A percentile compares a stretch with the other conserved stretches of the same genome.
These are phyloP conservation scores for Lolium rigidum DNA, from an alignment of 176 grass and related monocot genomes.

Conservation along the genomic window DNA sequence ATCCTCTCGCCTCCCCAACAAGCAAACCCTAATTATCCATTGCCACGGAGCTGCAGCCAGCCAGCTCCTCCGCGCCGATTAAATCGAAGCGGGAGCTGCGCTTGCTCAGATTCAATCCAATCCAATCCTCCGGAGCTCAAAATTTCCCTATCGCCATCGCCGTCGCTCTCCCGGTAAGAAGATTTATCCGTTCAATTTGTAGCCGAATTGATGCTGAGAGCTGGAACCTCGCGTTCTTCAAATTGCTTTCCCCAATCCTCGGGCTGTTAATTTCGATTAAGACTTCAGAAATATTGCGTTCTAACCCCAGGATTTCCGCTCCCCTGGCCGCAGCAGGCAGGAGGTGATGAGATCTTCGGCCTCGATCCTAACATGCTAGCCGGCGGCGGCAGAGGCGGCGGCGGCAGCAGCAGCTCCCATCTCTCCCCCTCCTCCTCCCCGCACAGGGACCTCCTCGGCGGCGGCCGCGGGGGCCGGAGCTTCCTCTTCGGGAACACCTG, in stretches of 20 bases:
- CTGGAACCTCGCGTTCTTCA: not conserved
- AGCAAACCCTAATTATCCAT: constrained; percentile 52
- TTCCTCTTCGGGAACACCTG: constrained; percentile 85
- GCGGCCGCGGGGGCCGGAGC: constrained; percentile 52
- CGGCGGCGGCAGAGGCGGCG: constrained; percentile 12
- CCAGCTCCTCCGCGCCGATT: not conserved
- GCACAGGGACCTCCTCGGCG: constrained; percentile 48
- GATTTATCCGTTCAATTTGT: not conserved
- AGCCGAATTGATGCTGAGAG: not conserved
- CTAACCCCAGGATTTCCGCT: not conserved
- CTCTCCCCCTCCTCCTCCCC: constrained; percentile 64
- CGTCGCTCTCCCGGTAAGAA: constrained; percentile 37
- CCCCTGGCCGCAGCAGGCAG: constrained; percentile 12
- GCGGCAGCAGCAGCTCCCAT: constrained; percentile 34
- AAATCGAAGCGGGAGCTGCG: constrained; percentile 1
- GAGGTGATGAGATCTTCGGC: constrained; percentile 60
- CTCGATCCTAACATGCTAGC: constrained; percentile 63
- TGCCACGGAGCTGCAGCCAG: not conserved
- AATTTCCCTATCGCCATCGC: constrained; percentile 17
- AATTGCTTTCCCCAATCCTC: not conserved
- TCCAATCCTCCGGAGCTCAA: not conserved
- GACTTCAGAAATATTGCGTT: not conserved
- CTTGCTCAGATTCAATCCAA: constrained; percentile 24
- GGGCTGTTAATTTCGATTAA: constrained; percentile 3
- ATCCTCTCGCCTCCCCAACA: constrained; percentile 18